Conservation (phyloP, 164 flowering plant species). For the Tinospora cordifolia region DNA sequence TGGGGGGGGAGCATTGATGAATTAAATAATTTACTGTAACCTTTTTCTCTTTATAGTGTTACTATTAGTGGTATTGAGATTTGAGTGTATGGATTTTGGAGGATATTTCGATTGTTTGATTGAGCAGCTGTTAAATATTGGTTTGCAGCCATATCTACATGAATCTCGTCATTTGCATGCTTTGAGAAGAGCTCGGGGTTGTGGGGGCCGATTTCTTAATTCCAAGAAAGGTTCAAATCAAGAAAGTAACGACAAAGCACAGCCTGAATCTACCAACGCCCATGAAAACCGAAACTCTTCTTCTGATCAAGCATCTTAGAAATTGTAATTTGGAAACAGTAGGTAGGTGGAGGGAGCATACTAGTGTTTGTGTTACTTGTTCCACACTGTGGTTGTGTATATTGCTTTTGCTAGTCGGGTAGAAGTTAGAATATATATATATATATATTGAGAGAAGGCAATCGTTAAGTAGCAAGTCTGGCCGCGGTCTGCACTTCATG, state of each 20-base stretch:
- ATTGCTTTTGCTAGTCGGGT: not conserved
- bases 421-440: not conserved
- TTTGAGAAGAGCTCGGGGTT: conserved; percentile 64
- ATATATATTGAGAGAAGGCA: not conserved
- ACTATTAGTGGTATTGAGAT: not conserved
- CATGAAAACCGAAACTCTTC: conserved; percentile 21
- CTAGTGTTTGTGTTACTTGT: not conserved
- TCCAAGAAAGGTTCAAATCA: conserved; percentile 48
- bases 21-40: too few species aligned
- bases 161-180: conserved; percentile 89
- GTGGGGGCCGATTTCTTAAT: conserved; percentile 75
- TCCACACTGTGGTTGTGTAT: not conserved
- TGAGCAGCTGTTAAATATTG: not conserved
- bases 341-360: not conserved
- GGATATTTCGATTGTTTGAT: not conserved
- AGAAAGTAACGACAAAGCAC: conserved; percentile 37
- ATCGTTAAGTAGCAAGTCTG: not conserved
- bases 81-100: not conserved
- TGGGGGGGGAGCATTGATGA: too few species aligned
- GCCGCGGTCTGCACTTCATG: not conserved
- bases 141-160: conserved; percentile 80
- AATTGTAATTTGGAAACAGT: not conserved
- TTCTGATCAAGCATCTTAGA: conserved; percentile 11
- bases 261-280: conserved; percentile 35
- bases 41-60: too few species aligned